Base-by-base conservation (phyloP, 805 yeast species). In the Grigorovia yakushimaensis region DNA sequence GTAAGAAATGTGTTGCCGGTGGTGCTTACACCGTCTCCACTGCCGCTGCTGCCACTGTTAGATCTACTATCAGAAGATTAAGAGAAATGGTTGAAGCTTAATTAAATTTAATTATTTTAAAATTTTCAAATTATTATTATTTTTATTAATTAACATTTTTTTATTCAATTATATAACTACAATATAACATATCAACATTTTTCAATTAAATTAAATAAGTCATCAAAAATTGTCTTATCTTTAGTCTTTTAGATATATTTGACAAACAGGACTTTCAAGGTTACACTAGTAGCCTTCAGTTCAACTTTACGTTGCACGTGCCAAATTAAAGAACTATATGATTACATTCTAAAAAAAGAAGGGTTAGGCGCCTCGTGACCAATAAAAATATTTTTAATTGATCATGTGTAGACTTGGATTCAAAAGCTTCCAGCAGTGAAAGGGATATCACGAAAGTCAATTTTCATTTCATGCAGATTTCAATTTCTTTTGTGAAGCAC, bases 51-150 rank as follows among this genome's bases (percentile, higher is more conserved):
- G 95, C 96, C 76, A 93, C 98, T 67, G 97, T 89, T 75, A 89
- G 99, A 84, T 93, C 98, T 59, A 91, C 98, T 76, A 93, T 93
- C 81, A 91, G 98, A 83, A 96, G 99, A 85, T 87, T 93, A 77
- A 88, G 99, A 84, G 99, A 93, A 73, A 73, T 94, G 81, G 97
- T 95, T 77, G 98, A 93, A 81, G 98, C 96, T 73, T 93, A 89
- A 86, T 44, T 39, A 24, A 41, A 41, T 43, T 45, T 27, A 38
- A 44, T 39, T 39, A 22, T 13, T 39, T 27, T 44, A 35, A 18
- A 42, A 22, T 36, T 42, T 35, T 10, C 18, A 21, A 13, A 41
- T 33, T 10, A 4, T 19, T 19, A 20, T 40, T 27, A 23, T 15
- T 40, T 40, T 27, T 40, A 40, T 20, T 42, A 42, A 41, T 18